Conservation (phyloP, 306 rosid species). For the Inga laurina region DNA sequence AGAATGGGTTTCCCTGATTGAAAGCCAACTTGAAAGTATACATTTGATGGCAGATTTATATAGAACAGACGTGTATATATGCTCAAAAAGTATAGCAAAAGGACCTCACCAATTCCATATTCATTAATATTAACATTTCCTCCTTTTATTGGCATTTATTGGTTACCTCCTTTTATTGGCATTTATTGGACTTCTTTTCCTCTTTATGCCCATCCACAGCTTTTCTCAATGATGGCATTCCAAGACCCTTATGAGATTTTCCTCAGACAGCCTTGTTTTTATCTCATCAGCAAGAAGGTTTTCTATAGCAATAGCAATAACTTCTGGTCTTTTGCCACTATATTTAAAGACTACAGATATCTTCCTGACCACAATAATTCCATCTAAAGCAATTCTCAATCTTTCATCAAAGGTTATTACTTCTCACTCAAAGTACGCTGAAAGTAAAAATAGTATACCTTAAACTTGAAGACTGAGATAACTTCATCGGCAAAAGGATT, state of each 20-base stretch:
- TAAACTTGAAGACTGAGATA: slow-evolving; percentile 5
- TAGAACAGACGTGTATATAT: background rate
- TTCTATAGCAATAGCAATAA: slow-evolving; percentile 83
- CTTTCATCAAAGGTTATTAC: slow-evolving; percentile 63
- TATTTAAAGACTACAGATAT: slow-evolving; percentile 50
- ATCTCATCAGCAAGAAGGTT: slow-evolving; percentile 75
- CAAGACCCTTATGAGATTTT: slow-evolving; percentile 62
- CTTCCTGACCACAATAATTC: slow-evolving; percentile 94
- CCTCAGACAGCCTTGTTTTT: slow-evolving; percentile 67
- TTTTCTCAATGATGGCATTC: slow-evolving; percentile 48
- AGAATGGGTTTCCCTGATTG: background rate
- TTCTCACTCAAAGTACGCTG: slow-evolving; percentile 7
- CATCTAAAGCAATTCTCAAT: slow-evolving; percentile 87
- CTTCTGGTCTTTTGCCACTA: slow-evolving; percentile 92
- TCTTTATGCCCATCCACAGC: slow-evolving; percentile 47
- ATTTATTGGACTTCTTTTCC: slow-evolving; percentile 46
- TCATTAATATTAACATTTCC: slow-evolving; percentile 36
- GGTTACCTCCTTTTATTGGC: slow-evolving; percentile 45
- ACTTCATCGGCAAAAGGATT: slow-evolving; percentile 23
- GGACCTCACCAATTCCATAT: slow-evolving; percentile 45
- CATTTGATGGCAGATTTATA: background rate
- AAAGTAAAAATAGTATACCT: slow-evolving; percentile 18
- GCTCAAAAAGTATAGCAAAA: slow-evolving; percentile 21
- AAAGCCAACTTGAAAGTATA: slow-evolving; percentile 7
- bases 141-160: slow-evolving; percentile 44